Conservation (phyloP, 495 filamentous ascomycete species). For the Geoglossum glabrum region DNA sequence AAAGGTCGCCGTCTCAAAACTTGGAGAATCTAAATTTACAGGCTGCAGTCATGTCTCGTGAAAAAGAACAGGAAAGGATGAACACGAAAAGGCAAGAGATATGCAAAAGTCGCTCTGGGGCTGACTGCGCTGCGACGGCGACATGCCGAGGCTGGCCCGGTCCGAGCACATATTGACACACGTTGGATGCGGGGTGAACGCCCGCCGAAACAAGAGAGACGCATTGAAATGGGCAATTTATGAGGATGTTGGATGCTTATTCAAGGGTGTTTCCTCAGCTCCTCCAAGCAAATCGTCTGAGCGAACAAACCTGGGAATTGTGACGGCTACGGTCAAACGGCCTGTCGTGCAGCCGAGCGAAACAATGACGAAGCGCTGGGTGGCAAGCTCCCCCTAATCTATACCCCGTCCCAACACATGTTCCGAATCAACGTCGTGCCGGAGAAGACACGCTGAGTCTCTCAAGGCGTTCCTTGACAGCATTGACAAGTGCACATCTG, state of each 20-base stretch:
- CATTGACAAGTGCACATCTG: slow-evolving; percentile 3
- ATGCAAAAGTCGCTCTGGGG: not conserved
- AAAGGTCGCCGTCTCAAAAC: not conserved
- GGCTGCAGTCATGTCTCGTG: not conserved
- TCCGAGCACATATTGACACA: not conserved
- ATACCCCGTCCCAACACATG: not conserved
- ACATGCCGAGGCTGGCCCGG: not conserved
- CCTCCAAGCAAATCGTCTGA: not conserved
- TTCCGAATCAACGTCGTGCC: not conserved
- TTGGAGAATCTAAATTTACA: not conserved
- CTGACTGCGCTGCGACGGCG: not conserved
- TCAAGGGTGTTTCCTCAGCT: not conserved
- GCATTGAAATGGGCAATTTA: not conserved
- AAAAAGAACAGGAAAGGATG: not conserved
- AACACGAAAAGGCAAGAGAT: not conserved
- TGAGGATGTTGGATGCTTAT: not conserved
- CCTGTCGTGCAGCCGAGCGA: not conserved
- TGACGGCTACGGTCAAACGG: not conserved
- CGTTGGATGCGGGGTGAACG: not conserved
- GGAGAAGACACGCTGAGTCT: slow-evolving; percentile 1
- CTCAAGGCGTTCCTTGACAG: slow-evolving; percentile 1
- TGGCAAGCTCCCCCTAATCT: not conserved
- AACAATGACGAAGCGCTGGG: not conserved
- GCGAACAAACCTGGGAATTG: not conserved
- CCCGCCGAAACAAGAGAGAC: not conserved